Percentiles rank a stretch among this genome's conserved stretches.
These are phyloP conservation scores for Canavalia gladiata DNA, from an alignment of 306 rosid genomes.

Conservation along the genomic window DNA sequence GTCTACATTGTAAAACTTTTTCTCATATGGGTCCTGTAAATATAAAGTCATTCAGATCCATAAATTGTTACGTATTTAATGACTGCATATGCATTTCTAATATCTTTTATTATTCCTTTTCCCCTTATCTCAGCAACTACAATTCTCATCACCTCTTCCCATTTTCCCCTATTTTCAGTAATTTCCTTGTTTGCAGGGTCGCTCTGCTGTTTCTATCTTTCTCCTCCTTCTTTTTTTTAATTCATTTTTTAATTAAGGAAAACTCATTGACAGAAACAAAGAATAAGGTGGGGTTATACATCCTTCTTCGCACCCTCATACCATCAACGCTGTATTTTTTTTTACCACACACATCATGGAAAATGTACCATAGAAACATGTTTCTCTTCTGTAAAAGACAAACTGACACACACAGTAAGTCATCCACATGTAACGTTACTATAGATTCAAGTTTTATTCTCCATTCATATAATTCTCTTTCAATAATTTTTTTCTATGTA, in stretches of 20 bases:
- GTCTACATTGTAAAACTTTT: slow-evolving; percentile 69
- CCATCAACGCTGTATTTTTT: slow-evolving; percentile 12
- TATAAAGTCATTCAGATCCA: slow-evolving; percentile 51
- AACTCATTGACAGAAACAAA: slow-evolving; percentile 39
- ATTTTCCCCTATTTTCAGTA: slow-evolving; percentile 45
- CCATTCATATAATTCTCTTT: neutral
- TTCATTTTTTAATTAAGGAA: slow-evolving; percentile 27
- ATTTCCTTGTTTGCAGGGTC: slow-evolving; percentile 49
- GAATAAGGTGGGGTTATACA: slow-evolving; percentile 33
- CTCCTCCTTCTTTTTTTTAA: slow-evolving; percentile 19
- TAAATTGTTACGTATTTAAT: slow-evolving; percentile 51
- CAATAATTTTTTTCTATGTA: slow-evolving; percentile 25
- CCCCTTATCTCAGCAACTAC: slow-evolving; percentile 40
- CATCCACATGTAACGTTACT: neutral
- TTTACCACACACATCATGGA: neutral
- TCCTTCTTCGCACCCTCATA: slow-evolving; percentile 11
- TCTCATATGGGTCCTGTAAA: slow-evolving; percentile 57
- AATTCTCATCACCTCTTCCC: slow-evolving; percentile 31
- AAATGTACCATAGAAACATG: neutral
- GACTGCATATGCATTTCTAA: slow-evolving; percentile 45
- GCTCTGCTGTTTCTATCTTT: slow-evolving; percentile 27
- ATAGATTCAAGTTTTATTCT: slow-evolving; percentile 6
- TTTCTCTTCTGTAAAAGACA: slow-evolving; percentile 25
- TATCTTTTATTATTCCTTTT: neutral
- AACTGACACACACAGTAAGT: slow-evolving; percentile 9